These are phyloP conservation scores for Hygrocybe punicea DNA, from an alignment of 768 basidiomycete species.

Conservation along the genomic window DNA sequence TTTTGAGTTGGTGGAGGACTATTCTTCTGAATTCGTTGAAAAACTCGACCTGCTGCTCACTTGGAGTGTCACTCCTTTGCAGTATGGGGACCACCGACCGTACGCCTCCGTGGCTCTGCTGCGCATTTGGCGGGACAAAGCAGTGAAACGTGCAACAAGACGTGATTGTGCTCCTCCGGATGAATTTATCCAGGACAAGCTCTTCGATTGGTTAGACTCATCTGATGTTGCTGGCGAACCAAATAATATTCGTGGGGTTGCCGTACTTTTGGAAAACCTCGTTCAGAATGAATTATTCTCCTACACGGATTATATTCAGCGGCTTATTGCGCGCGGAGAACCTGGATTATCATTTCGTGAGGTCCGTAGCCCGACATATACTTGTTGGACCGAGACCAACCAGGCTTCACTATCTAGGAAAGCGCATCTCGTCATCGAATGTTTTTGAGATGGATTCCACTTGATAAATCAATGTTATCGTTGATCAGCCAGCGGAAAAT, in stretches of 20 bases:
- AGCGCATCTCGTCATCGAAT: constrained; percentile 60
- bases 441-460: constrained; percentile 69
- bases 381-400: constrained; percentile 8
- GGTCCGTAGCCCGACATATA: constrained; percentile 33
- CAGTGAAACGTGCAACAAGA: constrained; percentile 59
- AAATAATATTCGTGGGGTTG: constrained; percentile 55
- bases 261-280: constrained; percentile 68
- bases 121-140: constrained; percentile 56
- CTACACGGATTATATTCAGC: constrained; percentile 70
- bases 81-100: constrained; percentile 79
- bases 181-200: constrained; percentile 65
- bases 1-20: constrained; percentile 48
- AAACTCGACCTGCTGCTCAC: constrained; percentile 74
- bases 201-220: constrained; percentile 79
- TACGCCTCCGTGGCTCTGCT: constrained; percentile 73
- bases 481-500: constrained; percentile 66
- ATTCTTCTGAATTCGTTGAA: constrained; percentile 48
- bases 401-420: constrained; percentile 31
- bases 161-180: constrained; percentile 58
- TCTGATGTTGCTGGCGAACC: constrained; percentile 58
- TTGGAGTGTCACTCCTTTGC: constrained; percentile 76
- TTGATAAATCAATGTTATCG: constrained; percentile 57
- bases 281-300: constrained; percentile 69
- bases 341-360: constrained; percentile 51
- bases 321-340: constrained; percentile 79